Conservation (phyloP, 805 yeast genomes). For the Ogataea populi-albae region DNA sequence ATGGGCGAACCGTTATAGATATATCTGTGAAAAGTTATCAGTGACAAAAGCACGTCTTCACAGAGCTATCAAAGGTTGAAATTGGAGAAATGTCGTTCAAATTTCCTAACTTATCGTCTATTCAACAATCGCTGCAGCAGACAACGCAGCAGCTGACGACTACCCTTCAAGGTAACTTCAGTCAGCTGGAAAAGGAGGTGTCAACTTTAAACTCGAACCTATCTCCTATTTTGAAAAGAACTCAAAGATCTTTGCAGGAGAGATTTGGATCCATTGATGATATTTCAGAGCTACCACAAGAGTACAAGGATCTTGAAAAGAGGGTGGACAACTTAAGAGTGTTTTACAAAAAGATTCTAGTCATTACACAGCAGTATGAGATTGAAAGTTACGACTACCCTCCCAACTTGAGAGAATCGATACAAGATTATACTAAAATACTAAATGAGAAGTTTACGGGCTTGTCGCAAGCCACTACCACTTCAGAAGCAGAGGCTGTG, state of each 20-base stretch:
- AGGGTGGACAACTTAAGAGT: constrained; percentile 63
- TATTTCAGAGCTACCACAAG: constrained; percentile 71
- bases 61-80: no score
- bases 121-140: constrained; percentile 32
- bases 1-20: no score
- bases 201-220: constrained; percentile 34
- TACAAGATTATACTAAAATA: constrained; percentile 57
- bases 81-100: constrained; percentile 28
- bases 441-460: constrained; percentile 55
- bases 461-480: constrained; percentile 59
- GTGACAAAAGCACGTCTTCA: no score
- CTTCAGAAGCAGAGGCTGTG: constrained; percentile 63
- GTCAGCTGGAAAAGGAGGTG: constrained; percentile 34
- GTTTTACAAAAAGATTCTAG: constrained; percentile 51
- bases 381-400: constrained; percentile 81
- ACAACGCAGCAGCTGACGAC: constrained; percentile 33
- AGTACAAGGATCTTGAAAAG: constrained; percentile 64
- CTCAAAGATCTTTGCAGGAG: constrained; percentile 57
- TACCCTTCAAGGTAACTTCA: constrained; percentile 32
- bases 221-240: constrained; percentile 57
- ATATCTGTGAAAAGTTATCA: no score
- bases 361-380: constrained; percentile 61
- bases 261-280: constrained; percentile 64
- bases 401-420: constrained; percentile 68
- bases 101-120: constrained; percentile 30